These are phyloP conservation scores for Ceratocystis cubensis DNA, from an alignment of 2,329 filamentous ascomycete species.

Conservation along the genomic window DNA sequence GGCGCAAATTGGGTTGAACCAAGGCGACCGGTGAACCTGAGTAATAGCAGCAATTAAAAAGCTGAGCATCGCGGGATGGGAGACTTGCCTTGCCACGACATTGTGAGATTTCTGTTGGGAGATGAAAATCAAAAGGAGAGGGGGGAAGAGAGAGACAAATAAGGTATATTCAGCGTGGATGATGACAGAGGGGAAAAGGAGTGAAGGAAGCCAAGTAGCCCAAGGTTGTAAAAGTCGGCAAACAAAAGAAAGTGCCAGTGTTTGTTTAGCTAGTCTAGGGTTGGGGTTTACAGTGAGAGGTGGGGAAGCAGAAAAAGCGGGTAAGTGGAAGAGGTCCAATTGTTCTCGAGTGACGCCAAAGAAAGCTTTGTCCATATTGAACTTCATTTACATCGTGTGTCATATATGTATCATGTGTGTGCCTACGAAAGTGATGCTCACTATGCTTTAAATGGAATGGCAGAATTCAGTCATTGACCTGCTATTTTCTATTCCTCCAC, in stretches of 20 bases:
- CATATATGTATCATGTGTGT: neutral
- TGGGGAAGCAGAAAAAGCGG: neutral
- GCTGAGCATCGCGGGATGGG: neutral
- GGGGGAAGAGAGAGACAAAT: constrained; percentile 15
- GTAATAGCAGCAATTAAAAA: neutral
- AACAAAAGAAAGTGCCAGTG: constrained; percentile 7
- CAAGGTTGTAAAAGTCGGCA: constrained; percentile 15
- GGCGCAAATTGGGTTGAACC: neutral
- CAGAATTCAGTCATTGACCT: too few relatives aligned
- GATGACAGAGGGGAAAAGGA: neutral
- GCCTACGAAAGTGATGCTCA: neutral
- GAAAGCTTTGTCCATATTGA: neutral
- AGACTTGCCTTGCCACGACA: constrained; percentile 62
- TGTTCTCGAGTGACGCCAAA: neutral
- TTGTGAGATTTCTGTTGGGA: constrained; percentile 29
- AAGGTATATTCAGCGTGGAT: constrained; percentile 13
- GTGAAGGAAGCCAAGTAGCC: constrained; percentile 16
- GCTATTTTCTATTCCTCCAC: too few relatives aligned
- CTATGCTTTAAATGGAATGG: too few relatives aligned
- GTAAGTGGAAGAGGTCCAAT: neutral
- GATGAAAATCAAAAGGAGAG: constrained; percentile 17
- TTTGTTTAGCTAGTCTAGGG: neutral
- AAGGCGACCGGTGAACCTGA: neutral
- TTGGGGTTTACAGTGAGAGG: neutral
- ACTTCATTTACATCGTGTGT: neutral